Percentiles rank a stretch among this genome's conserved stretches.
phyloP scores from a whole-genome alignment of 2,329 filamentous ascomycete species.

The Pezicula radicicola region DNA sequence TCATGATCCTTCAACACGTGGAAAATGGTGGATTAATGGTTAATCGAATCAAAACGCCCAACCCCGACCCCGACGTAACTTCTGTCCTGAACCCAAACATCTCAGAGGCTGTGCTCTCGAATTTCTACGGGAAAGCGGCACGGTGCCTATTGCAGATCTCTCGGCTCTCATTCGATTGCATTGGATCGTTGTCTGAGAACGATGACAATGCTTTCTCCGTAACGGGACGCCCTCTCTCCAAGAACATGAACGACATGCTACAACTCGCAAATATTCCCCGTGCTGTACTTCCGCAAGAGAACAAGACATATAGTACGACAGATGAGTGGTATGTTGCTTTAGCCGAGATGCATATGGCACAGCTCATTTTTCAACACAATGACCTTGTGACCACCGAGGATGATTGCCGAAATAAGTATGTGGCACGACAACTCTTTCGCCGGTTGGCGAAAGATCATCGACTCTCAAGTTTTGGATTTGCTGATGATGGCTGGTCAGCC shows the following conservation, averaged over 20 bases:
- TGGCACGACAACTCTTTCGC: constrained; percentile 37
- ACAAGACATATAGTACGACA: constrained; percentile 4
- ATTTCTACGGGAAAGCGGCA: constrained; percentile 3
- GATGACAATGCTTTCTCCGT: constrained; percentile 1
- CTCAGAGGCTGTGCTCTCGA: not conserved
- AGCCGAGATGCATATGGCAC: constrained; percentile 6
- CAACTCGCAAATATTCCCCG: constrained; percentile 1
- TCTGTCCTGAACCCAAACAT: constrained; percentile 25
- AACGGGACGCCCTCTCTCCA: constrained; percentile 1
- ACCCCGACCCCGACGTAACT: constrained; percentile 25
- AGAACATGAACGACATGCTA: constrained; percentile 9
- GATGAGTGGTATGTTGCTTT: constrained; percentile 4
- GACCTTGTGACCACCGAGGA: constrained; percentile 31
- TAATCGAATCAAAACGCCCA: too few species aligned
- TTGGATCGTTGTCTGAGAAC: constrained; percentile 6
- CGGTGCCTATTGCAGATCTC: constrained; percentile 3
- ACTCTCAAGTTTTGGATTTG: constrained; percentile 5
- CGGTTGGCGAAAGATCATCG: constrained; percentile 21
- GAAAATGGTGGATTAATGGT: too few species aligned
- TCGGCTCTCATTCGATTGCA: constrained; percentile 1
- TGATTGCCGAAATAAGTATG: too few species aligned
- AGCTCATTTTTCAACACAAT: constrained; percentile 34
- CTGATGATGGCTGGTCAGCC: constrained; percentile 25
- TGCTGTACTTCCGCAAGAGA: not conserved
- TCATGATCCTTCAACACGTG: too few species aligned